These are phyloP conservation scores for Pichia sp. DNA, from an alignment of 1,139 yeast genomes.

Conservation along the genomic window DNA sequence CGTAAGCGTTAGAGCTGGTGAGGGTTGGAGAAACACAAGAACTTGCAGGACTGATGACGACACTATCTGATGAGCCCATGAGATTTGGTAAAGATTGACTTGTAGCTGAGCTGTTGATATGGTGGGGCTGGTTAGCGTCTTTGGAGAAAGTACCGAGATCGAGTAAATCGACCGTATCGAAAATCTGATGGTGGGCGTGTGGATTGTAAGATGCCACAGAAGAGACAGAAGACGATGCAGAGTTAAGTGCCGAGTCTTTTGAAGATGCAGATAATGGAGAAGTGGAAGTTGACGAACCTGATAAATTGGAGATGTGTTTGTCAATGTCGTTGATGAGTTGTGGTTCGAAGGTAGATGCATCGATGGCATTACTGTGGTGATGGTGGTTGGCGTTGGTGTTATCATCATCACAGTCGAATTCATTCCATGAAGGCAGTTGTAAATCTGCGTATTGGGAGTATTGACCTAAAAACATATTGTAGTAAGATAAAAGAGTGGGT, in stretches of 20 bases:
- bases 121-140: not conserved
- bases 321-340: not conserved
- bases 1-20: not conserved
- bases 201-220: conserved; percentile 1
- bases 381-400: not conserved
- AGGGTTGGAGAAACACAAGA: conserved; percentile 14
- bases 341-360: not conserved
- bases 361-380: not conserved
- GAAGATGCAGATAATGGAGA: not conserved
- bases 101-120: too few species aligned
- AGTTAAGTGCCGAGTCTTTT: not conserved
- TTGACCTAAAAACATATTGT: conserved; percentile 1
- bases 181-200: not conserved
- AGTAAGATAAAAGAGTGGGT: not conserved
- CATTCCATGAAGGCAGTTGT: conserved; percentile 11
- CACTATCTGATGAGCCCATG: not conserved
- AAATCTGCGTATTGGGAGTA: conserved; percentile 6
- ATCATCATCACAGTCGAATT: conserved; percentile 4
- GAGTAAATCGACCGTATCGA: conserved; percentile 1
- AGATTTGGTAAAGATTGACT: too few species aligned
- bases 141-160: conserved; percentile 1
- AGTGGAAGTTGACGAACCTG: not conserved
- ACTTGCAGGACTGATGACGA: conserved; percentile 9
- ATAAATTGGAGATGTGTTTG: not conserved
- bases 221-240: not conserved